These are phyloP conservation scores for Pachysandra terminalis DNA, from an alignment of 164 flowering plant genomes.

Conservation along the genomic window DNA sequence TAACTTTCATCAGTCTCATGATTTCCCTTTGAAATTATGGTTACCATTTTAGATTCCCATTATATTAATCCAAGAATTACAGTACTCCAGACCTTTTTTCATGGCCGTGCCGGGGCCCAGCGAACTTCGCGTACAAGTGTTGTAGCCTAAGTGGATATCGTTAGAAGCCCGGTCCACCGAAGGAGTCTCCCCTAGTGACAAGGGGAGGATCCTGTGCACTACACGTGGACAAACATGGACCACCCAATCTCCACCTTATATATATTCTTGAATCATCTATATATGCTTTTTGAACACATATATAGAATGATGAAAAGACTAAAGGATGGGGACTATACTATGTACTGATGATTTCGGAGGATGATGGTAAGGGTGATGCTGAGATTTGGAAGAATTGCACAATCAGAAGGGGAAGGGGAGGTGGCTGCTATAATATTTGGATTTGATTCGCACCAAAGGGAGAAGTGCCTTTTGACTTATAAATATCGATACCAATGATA, in stretches of 20 bases:
- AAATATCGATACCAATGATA: slow-evolving; percentile 3
- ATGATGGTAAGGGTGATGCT: slow-evolving; percentile 10
- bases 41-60: no score
- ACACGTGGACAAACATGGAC: slow-evolving; percentile 11
- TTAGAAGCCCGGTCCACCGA: background rate
- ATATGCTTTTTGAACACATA: background rate
- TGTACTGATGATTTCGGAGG: slow-evolving; percentile 2
- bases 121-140: slow-evolving; percentile 2
- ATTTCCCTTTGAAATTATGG: slow-evolving; percentile 18
- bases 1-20: slow-evolving; percentile 10
- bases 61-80: no score
- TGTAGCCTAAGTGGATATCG: slow-evolving; percentile 7
- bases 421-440: no score
- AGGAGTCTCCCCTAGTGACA: slow-evolving; percentile 10
- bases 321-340: slow-evolving; percentile 3
- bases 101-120: slow-evolving; percentile 7
- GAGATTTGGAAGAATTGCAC: background rate
- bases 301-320: background rate
- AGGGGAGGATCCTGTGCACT: slow-evolving; percentile 2
- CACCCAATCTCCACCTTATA: slow-evolving; percentile 9
- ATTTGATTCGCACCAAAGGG: slow-evolving; percentile 26
- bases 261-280: slow-evolving; percentile 7
- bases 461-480: slow-evolving; percentile 28
- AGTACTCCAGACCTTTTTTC: background rate
- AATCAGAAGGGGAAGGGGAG: no score